Percentiles rank a stretch among this genome's conserved stretches.
Conservation (phyloP, 2,329 filamentous ascomycete genomes). For the Hypoxylon sp. region DNA sequence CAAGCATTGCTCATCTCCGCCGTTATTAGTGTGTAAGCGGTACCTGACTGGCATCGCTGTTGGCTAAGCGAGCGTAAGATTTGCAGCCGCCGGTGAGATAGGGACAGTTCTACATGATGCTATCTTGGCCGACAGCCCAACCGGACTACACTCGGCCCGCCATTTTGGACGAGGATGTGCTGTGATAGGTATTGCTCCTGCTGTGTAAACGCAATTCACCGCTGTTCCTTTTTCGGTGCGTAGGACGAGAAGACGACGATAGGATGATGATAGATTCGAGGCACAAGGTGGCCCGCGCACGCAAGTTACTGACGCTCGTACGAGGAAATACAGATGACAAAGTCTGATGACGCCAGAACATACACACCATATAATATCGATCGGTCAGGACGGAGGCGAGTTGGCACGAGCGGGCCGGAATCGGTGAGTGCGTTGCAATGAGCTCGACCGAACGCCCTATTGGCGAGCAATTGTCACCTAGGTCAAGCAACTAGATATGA, state of each 20-base stretch:
- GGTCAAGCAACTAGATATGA: background rate
- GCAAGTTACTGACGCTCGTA: conserved; percentile 15
- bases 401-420: conserved; percentile 8
- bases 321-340: conserved; percentile 21
- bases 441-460: conserved; percentile 5
- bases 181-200: conserved; percentile 18
- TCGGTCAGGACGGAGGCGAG: conserved; percentile 4
- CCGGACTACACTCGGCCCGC: conserved; percentile 1
- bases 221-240: conserved; percentile 4
- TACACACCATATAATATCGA: conserved; percentile 13
- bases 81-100: conserved; percentile 6
- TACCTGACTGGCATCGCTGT: conserved; percentile 6
- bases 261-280: conserved; percentile 1
- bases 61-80: conserved; percentile 20
- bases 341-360: conserved; percentile 15
- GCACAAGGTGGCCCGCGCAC: conserved; percentile 3
- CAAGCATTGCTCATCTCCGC: conserved; percentile 5
- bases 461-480: conserved; percentile 4
- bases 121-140: background rate
- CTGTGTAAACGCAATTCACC: conserved; percentile 29
- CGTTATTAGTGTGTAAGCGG: conserved; percentile 10
- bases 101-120: conserved; percentile 4
- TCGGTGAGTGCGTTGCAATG: conserved; percentile 8
- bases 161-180: conserved; percentile 13
- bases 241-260: conserved; percentile 2